Base-by-base conservation (phyloP, 192 early-diverging fungal species). In the Backusella sp. region DNA sequence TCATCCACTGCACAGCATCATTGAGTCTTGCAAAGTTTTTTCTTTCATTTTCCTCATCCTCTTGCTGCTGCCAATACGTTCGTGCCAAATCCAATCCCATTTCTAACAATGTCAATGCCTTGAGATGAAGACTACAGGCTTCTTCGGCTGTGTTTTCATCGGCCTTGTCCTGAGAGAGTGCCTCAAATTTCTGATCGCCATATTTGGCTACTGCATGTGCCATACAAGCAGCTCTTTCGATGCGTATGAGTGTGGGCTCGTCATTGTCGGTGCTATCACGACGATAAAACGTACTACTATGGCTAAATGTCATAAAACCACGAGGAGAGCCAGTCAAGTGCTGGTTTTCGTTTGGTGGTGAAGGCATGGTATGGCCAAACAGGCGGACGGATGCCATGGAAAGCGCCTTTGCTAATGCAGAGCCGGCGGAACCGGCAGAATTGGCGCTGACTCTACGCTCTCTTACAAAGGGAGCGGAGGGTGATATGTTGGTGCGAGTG, bases 1-100 rank as follows among this genome's bases (percentile, higher is more conserved):
- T 91, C 70, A 97, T 92, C 94, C 95, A 98, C 76, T 96, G 93
- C 9, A 98, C 95, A 1, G 85, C 90, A 23, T 79, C 78, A 72
- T 91, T 93, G 65, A 90, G 42, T 23, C 52, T 26, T 59, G 81
- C 81, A 21, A 84, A 81, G n/a, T 68, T 75, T 6, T 85, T 82
- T 66, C 78, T 79, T 3, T 79, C 83, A 26, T 76, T 85, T 14
- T 71, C 49, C n/a, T 23, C 49, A 46, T 71, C 70, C 62, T 65
- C 44, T n/a, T 68, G 68, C 30, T 86, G 74, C 66, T 84, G 67
- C 91, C 92, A 85, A 77, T 87, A 88, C 46, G 87, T 46, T 77
- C 88, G 75, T 17, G 88, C 86, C 74, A 84, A 77, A 77, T 85
- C 79, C 81, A 91, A 75, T 0, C 89, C 90, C 1, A 84, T 36